Percentiles rank a stretch among this genome's conserved stretches.
Conservation (phyloP, 192 early-diverging fungal genomes). For the Gigaspora rosea region DNA sequence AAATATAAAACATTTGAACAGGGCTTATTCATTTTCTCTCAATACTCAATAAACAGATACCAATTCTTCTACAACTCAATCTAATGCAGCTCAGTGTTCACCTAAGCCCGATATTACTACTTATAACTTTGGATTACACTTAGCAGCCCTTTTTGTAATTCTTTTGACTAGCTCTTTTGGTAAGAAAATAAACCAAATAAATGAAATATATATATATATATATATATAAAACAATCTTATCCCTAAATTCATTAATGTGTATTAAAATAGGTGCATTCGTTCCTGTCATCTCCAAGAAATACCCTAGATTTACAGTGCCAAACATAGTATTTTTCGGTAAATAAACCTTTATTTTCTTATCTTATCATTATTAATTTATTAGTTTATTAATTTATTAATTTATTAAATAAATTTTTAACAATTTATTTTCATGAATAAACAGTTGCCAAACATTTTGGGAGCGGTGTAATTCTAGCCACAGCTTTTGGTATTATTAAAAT, state of each 20-base stretch:
- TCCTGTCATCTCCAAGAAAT: conserved; percentile 41
- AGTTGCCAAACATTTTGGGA: conserved; percentile 46
- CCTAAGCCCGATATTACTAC: background rate
- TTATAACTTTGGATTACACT: conserved; percentile 39
- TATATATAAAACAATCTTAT: background rate
- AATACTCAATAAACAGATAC: too few relatives aligned
- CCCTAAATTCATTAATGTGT: background rate
- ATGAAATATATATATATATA: too few relatives aligned
- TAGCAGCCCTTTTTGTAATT: conserved; percentile 58
- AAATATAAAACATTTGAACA: too few relatives aligned
- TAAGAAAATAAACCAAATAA: too few relatives aligned
- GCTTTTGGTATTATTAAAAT: conserved; percentile 43
- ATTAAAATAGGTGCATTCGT: conserved; percentile 42
- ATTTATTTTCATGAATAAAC: background rate
- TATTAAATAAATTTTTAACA: background rate
- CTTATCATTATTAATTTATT: too few relatives aligned
- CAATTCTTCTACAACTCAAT: too few relatives aligned
- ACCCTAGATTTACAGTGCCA: background rate
- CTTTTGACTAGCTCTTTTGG: conserved; percentile 54
- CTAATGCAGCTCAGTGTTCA: too few relatives aligned
- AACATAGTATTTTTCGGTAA: background rate
- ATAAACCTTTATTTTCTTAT: background rate
- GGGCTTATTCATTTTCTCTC: too few relatives aligned
- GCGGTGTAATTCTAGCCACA: conserved; percentile 73
- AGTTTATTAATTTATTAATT: background rate